Evolutionary conservation across 2,329 filamentous ascomycete genomes (phyloP).

Genomic region (Triangularia verruculosa): DNA sequence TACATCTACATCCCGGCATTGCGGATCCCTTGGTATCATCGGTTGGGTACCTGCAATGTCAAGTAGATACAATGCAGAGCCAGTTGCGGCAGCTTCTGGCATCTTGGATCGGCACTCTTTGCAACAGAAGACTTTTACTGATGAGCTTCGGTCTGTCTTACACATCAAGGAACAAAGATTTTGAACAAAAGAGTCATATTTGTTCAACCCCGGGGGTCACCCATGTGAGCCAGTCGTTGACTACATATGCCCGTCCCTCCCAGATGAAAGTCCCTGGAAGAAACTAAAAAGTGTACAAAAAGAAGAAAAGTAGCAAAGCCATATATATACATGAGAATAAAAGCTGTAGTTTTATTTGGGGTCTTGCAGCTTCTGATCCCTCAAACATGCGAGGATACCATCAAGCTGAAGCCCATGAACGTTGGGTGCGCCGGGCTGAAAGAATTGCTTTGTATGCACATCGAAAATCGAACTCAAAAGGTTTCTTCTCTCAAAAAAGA

Average conservation of each 20-base stretch:
- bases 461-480: background rate
- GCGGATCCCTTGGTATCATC: background rate
- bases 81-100: background rate
- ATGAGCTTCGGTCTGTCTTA: background rate
- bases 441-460: background rate
- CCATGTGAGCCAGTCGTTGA: background rate
- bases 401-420: background rate
- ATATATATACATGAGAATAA: slow-evolving; percentile 9
- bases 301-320: background rate
- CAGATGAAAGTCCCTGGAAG: background rate
- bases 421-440: background rate
- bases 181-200: slow-evolving; percentile 3
- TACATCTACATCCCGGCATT: background rate
- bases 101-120: background rate
- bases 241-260: background rate
- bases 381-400: background rate
- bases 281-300: slow-evolving; percentile 6
- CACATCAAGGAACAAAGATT: background rate
- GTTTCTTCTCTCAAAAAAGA: background rate
- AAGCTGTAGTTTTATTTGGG: background rate
- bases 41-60: background rate
- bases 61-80: background rate
- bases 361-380: background rate
- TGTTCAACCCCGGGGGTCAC: background rate
- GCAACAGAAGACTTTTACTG: background rate